These are phyloP conservation scores for Aureobasidium vineae DNA, from an alignment of 2,329 filamentous ascomycete species.

Conservation along the genomic window DNA sequence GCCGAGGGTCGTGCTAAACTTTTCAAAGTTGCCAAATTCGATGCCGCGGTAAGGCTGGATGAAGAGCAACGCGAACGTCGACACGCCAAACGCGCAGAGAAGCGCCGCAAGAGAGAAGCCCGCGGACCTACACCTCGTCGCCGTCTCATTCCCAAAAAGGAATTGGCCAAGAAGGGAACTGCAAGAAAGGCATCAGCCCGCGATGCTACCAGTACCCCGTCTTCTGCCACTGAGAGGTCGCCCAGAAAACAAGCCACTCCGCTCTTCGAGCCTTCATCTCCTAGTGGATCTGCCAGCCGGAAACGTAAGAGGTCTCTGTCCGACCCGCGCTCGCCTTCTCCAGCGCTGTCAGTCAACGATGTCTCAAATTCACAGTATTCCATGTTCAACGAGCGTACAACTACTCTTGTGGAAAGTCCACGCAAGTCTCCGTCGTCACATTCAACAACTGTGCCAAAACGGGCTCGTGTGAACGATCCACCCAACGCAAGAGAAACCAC, in stretches of 20 bases:
- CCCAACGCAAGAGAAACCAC: neutral
- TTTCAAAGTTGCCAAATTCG: conserved; percentile 33
- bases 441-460: conserved; percentile 6
- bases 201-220: neutral
- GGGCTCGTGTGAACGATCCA: neutral
- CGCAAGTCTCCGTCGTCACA: neutral
- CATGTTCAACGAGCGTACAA: conserved; percentile 14
- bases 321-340: neutral
- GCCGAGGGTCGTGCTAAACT: conserved; percentile 28
- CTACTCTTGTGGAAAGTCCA: neutral
- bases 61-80: conserved; percentile 27
- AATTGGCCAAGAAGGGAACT: conserved; percentile 18
- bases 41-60: conserved; percentile 27
- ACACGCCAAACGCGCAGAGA: conserved; percentile 31
- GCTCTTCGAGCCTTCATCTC: neutral
- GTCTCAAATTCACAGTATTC: conserved; percentile 26
- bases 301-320: neutral
- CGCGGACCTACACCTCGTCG: conserved; percentile 18
- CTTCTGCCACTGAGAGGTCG: neutral
- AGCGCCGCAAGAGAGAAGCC: conserved; percentile 31
- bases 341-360: conserved; percentile 19
- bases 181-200: neutral
- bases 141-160: conserved; percentile 18
- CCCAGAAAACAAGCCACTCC: neutral
- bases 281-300: neutral